A percentile compares a stretch with the other conserved stretches of the same genome.
phyloP scores from a whole-genome alignment of 108 stramenopile genomes.

The Skeletonema grethae region DNA sequence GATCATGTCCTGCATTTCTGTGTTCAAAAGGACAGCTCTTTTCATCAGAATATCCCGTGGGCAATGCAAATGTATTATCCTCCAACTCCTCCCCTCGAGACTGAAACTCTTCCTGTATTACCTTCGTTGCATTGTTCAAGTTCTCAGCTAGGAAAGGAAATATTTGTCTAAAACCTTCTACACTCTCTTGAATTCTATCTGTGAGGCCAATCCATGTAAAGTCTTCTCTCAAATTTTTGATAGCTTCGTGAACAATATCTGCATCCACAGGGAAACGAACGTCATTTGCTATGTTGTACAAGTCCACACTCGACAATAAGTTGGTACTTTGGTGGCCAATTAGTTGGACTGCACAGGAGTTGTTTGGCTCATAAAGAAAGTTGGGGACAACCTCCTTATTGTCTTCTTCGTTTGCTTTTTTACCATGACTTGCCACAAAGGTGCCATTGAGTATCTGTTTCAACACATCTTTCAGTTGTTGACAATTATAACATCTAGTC shows the following conservation, averaged over 20 bases:
- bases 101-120: slow-evolving; percentile 9
- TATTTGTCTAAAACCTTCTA: slow-evolving; percentile 48
- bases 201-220: slow-evolving; percentile 80
- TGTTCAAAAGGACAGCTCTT: slow-evolving; percentile 63
- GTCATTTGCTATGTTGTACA: slow-evolving; percentile 50
- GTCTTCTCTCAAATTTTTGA: slow-evolving; percentile 59
- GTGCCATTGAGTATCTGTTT: slow-evolving; percentile 54
- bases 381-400: slow-evolving; percentile 4
- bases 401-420: not conserved
- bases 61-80: slow-evolving; percentile 47
- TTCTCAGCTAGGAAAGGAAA: slow-evolving; percentile 74
- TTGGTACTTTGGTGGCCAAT: slow-evolving; percentile 73
- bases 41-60: slow-evolving; percentile 58
- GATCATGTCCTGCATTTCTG: slow-evolving; percentile 47
- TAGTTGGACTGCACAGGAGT: slow-evolving; percentile 62
- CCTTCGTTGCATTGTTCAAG: slow-evolving; percentile 15
- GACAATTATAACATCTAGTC: slow-evolving; percentile 65
- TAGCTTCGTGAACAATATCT: slow-evolving; percentile 62
- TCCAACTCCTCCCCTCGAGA: slow-evolving; percentile 9
- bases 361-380: slow-evolving; percentile 33
- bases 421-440: slow-evolving; percentile 8
- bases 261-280: slow-evolving; percentile 45
- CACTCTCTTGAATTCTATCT: slow-evolving; percentile 54
- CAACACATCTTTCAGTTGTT: slow-evolving; percentile 63
- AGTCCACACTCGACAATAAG: slow-evolving; percentile 52